These are phyloP conservation scores for Malania oleifera DNA, from an alignment of 164 flowering plant species.

Conservation along the genomic window DNA sequence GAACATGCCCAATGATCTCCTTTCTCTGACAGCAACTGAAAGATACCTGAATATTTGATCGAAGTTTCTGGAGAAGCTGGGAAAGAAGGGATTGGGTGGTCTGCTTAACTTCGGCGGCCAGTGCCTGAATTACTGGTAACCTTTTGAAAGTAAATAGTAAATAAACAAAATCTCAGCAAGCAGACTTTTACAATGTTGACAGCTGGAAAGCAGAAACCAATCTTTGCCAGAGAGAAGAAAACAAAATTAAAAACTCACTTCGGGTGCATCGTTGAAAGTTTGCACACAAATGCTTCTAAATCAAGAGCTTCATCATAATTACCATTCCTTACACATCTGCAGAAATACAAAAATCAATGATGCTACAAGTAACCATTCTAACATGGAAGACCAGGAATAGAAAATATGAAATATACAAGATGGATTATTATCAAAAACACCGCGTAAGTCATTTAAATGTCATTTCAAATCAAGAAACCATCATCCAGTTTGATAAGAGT, in stretches of 20 bases:
- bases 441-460: not conserved
- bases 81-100: conserved; percentile 92
- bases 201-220: not conserved
- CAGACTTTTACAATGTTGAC: conserved; percentile 1
- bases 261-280: conserved; percentile 88
- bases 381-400: not conserved
- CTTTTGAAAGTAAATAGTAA: conserved; percentile 28
- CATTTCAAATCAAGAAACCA: not conserved
- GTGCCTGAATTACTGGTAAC: conserved; percentile 82
- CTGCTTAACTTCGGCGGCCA: conserved; percentile 85
- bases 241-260: conserved; percentile 50
- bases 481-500: not conserved
- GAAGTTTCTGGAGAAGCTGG: conserved; percentile 95
- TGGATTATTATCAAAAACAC: no score
- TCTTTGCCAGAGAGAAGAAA: not conserved
- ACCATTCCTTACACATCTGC: conserved; percentile 94
- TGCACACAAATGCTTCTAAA: conserved; percentile 85
- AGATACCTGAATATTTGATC: conserved; percentile 87
- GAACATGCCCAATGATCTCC: not conserved
- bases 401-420: not conserved
- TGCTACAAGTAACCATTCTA: not conserved
- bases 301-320: conserved; percentile 98
- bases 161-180: conserved; percentile 9
- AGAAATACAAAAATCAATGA: conserved; percentile 11
- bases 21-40: conserved; percentile 1